phyloP scores from a whole-genome alignment of 2,329 filamentous ascomycete species.

The Fusarium setosum region DNA sequence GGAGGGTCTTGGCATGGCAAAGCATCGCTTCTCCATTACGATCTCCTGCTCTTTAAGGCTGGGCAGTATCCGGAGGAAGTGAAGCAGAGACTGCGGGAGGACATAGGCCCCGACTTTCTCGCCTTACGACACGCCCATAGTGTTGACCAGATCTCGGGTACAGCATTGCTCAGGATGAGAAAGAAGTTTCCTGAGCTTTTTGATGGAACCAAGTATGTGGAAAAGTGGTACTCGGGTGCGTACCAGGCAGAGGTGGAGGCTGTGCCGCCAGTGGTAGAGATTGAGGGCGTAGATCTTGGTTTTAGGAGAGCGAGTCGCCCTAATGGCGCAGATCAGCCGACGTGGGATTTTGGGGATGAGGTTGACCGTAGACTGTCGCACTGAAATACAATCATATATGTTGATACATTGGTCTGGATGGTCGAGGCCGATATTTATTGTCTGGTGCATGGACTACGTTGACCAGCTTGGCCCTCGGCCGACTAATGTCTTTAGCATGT shows the following conservation, averaged over 20 bases:
- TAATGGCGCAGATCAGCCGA: constrained; percentile 68
- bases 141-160: constrained; percentile 72
- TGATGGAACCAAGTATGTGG: constrained; percentile 16
- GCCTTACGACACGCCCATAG: constrained; percentile 69
- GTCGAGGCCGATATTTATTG: no score
- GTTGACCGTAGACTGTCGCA: constrained; percentile 14
- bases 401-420: background rate
- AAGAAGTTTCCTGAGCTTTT: constrained; percentile 29
- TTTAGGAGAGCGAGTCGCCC: constrained; percentile 55
- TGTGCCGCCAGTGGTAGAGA: constrained; percentile 57
- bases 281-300: constrained; percentile 57
- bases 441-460: no score
- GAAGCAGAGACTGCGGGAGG: constrained; percentile 61
- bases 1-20: constrained; percentile 76
- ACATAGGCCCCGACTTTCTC: constrained; percentile 65
- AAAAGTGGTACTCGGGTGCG: constrained; percentile 34
- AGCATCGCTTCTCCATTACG: constrained; percentile 74
- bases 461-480: no score
- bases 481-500: no score
- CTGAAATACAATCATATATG: background rate
- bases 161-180: constrained; percentile 60
- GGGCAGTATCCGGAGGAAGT: constrained; percentile 66
- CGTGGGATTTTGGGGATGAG: constrained; percentile 59
- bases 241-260: constrained; percentile 50
- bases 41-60: constrained; percentile 71